These are phyloP conservation scores for Nicotiana noctiflora DNA, from an alignment of 257 asterid species.

Conservation along the genomic window DNA sequence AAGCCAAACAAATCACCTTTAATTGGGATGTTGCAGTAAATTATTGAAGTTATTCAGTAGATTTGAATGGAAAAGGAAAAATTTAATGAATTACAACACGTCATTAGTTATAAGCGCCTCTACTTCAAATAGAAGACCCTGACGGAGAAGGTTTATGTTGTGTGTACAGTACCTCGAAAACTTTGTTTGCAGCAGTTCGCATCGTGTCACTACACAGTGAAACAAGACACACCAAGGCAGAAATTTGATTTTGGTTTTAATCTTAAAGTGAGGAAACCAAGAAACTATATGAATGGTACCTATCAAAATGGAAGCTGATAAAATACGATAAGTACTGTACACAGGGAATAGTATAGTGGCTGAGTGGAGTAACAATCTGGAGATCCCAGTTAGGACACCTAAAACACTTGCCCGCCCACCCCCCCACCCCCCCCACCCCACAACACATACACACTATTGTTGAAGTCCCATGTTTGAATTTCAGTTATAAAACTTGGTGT, in stretches of 20 bases:
- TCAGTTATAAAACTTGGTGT: neutral
- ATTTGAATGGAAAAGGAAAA: neutral
- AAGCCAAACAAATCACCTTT: neutral
- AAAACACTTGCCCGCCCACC: neutral
- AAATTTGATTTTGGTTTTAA: neutral
- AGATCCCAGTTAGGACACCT: constrained; percentile 1
- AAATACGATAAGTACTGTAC: neutral
- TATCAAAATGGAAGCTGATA: neutral
- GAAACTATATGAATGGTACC: neutral
- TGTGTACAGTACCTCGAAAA: neutral
- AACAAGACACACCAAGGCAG: neutral
- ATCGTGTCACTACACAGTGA: neutral
- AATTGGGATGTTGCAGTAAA: neutral
- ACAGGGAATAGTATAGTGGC: neutral
- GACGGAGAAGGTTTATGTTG: neutral
- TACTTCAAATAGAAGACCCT: neutral
- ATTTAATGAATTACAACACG: neutral
- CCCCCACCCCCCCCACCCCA: no score
- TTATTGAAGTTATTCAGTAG: neutral
- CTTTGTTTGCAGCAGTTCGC: neutral
- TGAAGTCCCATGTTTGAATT: neutral
- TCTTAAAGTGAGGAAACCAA: neutral
- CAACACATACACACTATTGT: neutral
- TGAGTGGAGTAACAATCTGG: neutral
- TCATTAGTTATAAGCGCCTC: neutral